Base-by-base conservation (phyloP, 305 asterid genomes). In the Nicotiana rustica region DNA sequence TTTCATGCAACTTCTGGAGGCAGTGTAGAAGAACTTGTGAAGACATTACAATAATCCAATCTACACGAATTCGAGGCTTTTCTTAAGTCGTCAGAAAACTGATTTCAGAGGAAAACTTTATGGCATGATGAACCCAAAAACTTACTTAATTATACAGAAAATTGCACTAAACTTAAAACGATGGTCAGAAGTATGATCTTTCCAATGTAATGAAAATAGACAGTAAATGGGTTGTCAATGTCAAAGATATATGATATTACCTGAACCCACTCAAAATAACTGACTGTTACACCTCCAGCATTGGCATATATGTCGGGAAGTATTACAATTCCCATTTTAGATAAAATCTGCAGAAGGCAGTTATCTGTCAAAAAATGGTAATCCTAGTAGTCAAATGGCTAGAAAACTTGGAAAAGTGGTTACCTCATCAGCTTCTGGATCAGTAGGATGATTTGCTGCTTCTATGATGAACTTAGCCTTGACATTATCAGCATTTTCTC, bases 221-320 rank as follows among this genome's bases (percentile, higher is more conserved):
- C 25, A 25, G 25, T 21, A 19, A 18, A 60, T 18, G 25, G 64
- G 25, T 3, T 57, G 64, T 60, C 68, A 21, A 47, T 57, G 64
- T 60, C 68, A 21, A 47, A 52, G 79, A 25, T 73, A 73, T 73
- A 13, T 0, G 18, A 73, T 73, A 25, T 77, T 91, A 95, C 98
- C 99, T 95, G 98, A 83, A 96, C 99, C 99, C 99, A 96, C 89
- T 96, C 99, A 52, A 96, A 96, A 76, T 96, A 96, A 84, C 98
- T 96, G 81, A 94, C 99, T 17, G 99, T 96, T 66, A 96, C 99
- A 61, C 98, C 99, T 87, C 99, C 99, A 52, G 99, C 85, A 83
- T 94, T 96, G 73, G 99, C 98, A 80, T 93, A 96, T 69, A 96
- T 96, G 81, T 96, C 99, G 0, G 99, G 99, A 64, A 96, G 98